These are phyloP conservation scores for Epicoccum nigrum DNA, from an alignment of 2,329 filamentous ascomycete species.

Conservation along the genomic window DNA sequence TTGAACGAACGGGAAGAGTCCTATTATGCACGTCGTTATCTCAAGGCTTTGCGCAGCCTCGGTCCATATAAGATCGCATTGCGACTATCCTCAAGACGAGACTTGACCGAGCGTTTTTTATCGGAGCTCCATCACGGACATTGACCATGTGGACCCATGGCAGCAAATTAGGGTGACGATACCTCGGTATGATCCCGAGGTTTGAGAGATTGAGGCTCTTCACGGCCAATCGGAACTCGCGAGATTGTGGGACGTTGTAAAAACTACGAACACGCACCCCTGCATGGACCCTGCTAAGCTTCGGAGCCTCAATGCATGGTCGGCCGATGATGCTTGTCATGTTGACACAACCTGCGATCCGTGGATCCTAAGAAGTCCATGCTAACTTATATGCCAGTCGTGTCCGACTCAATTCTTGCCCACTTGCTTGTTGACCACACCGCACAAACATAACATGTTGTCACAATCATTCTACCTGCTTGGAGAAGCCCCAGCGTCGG, in stretches of 20 bases:
- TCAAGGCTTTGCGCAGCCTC: conserved; percentile 16
- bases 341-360: conserved; percentile 7
- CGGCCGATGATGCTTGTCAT: conserved; percentile 11
- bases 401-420: conserved; percentile 5
- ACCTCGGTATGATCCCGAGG: conserved; percentile 18
- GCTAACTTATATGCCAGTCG: conserved; percentile 13
- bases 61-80: conserved; percentile 11
- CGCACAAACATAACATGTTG: conserved; percentile 18
- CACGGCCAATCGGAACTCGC: conserved; percentile 8
- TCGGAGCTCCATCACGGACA: conserved; percentile 8
- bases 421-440: conserved; percentile 7
- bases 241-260: conserved; percentile 7
- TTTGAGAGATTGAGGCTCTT: conserved; percentile 1
- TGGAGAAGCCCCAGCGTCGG: conserved; percentile 30
- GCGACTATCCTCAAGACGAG: conserved; percentile 5
- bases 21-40: conserved; percentile 16
- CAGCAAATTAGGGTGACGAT: conserved; percentile 9
- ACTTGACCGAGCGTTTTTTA: conserved; percentile 14
- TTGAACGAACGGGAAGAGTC: conserved; percentile 14
- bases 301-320: conserved; percentile 9
- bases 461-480: conserved; percentile 37
- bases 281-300: conserved; percentile 14
- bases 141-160: conserved; percentile 16
- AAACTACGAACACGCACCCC: conserved; percentile 5
- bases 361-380: conserved; percentile 2